Evolutionary conservation across 345 rosid genomes (phyloP).

Genomic region (Chamaenerion angustifolium): DNA sequence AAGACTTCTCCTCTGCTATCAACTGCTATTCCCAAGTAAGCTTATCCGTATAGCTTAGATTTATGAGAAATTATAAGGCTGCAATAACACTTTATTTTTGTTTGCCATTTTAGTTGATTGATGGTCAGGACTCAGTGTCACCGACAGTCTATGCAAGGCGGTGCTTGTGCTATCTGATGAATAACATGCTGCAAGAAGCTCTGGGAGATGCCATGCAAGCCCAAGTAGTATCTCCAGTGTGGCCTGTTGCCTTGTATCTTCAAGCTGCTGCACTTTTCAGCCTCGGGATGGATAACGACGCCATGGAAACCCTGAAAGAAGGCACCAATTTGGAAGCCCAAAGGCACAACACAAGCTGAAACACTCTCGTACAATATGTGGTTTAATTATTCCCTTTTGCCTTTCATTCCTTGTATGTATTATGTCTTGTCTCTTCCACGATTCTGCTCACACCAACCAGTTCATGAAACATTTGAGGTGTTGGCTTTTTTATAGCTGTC

Average conservation of each 20-base stretch:
- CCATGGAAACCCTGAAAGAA: slow-evolving; percentile 14
- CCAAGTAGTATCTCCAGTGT: slow-evolving; percentile 28
- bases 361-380: no score
- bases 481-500: no score
- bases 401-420: no score
- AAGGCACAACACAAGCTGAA: neutral
- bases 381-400: no score
- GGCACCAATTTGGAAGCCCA: slow-evolving; percentile 11
- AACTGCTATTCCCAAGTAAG: slow-evolving; percentile 22
- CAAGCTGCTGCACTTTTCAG: slow-evolving; percentile 30
- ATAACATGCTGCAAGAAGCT: slow-evolving; percentile 26
- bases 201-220: slow-evolving; percentile 43
- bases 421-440: no score
- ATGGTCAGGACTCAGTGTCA: slow-evolving; percentile 25
- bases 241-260: slow-evolving; percentile 33
- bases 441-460: no score
- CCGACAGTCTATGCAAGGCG: slow-evolving; percentile 33
- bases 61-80: neutral
- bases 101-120: slow-evolving; percentile 21
- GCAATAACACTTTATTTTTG: neutral
- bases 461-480: no score
- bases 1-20: slow-evolving; percentile 24
- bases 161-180: slow-evolving; percentile 30
- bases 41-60: neutral
- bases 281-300: slow-evolving; percentile 25